Conservation (phyloP, 2,329 filamentous ascomycete genomes). For the Colletotrichum tropicicola region DNA sequence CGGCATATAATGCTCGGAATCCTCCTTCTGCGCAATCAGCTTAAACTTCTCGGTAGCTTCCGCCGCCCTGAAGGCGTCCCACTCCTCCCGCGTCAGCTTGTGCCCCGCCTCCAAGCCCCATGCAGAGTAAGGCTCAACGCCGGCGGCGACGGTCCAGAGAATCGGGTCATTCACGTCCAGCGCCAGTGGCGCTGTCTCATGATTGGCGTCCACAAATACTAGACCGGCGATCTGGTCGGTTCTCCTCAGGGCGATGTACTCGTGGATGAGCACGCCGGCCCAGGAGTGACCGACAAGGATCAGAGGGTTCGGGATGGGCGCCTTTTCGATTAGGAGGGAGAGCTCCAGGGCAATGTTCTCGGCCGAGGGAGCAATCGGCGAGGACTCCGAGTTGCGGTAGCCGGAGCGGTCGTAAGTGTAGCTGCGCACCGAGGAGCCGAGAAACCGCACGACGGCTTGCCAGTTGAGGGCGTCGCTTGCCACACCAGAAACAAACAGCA, state of each 20-base stretch:
- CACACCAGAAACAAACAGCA: constrained; percentile 2
- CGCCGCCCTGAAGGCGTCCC: constrained; percentile 7
- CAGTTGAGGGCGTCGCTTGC: constrained; percentile 20
- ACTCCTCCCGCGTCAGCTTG: constrained; percentile 12
- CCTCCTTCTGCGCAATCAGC: background rate
- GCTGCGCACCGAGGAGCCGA: background rate
- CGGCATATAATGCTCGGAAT: background rate
- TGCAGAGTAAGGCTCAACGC: background rate
- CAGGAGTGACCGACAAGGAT: constrained; percentile 11
- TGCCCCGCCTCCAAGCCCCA: background rate
- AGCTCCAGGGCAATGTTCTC: constrained; percentile 13
- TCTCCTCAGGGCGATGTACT: constrained; percentile 1
- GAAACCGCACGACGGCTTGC: constrained; percentile 5
- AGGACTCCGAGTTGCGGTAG: constrained; percentile 8
- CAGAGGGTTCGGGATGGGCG: background rate
- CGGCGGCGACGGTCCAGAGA: constrained; percentile 1
- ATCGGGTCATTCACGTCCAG: constrained; percentile 6
- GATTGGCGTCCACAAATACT: constrained; percentile 15
- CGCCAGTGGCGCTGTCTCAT: background rate
- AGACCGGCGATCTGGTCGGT: background rate
- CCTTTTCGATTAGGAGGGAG: background rate
- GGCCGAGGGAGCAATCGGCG: background rate
- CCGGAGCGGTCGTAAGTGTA: constrained; percentile 16
- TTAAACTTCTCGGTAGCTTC: constrained; percentile 3
- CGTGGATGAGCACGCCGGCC: constrained; percentile 14